phyloP scores from a whole-genome alignment of 768 basidiomycete genomes.

The Rhodocollybia butyracea region DNA sequence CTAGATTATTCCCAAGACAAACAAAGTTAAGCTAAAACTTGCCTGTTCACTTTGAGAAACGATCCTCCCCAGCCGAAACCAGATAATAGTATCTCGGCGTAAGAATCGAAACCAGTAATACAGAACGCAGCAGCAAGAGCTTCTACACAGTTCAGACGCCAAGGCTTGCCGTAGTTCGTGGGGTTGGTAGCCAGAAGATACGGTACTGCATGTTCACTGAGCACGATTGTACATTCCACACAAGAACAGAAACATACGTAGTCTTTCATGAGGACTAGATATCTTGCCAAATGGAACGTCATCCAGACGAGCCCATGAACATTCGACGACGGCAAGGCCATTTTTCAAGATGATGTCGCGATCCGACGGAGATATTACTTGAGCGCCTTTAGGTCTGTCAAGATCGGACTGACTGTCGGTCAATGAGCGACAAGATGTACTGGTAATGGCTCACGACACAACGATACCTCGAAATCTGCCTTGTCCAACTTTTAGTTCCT shows the following conservation, averaged over 20 bases:
- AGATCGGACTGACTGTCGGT: neutral
- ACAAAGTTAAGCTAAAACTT: constrained; percentile 15
- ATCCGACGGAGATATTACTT: constrained; percentile 79
- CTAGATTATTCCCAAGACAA: neutral
- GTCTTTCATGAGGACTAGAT: constrained; percentile 85
- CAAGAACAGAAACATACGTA: constrained; percentile 57
- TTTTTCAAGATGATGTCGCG: constrained; percentile 66
- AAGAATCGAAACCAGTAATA: constrained; percentile 80
- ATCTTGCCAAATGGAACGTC: constrained; percentile 96
- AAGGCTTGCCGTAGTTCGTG: constrained; percentile 97
- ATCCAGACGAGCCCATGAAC: constrained; percentile 94
- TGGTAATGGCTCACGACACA: constrained; percentile 68
- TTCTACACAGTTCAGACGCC: constrained; percentile 93
- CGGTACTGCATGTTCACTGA: constrained; percentile 66
- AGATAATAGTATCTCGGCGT: constrained; percentile 74
- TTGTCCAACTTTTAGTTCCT: constrained; percentile 77
- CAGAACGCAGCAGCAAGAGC: constrained; percentile 94
- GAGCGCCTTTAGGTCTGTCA: constrained; percentile 76
- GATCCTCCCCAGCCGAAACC: constrained; percentile 91
- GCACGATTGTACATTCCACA: too few relatives aligned
- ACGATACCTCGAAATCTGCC: constrained; percentile 85
- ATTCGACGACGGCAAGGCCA: constrained; percentile 97
- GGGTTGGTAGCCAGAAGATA: constrained; percentile 95
- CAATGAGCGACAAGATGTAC: neutral
- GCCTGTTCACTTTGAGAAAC: constrained; percentile 87